Conservation (phyloP, 345 rosid genomes). For the Citrus sp. region DNA sequence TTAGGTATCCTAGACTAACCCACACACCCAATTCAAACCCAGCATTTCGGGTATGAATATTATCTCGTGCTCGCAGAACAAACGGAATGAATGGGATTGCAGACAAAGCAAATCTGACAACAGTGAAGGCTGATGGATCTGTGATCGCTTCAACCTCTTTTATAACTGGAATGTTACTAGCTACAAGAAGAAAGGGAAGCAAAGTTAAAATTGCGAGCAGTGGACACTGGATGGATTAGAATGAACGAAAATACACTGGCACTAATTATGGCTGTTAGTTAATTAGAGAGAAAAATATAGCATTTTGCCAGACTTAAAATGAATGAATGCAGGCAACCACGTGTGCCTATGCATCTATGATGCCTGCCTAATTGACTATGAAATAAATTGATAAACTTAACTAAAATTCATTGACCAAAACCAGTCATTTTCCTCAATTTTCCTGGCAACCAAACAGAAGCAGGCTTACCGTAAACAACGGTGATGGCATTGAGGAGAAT, state of each 20-base stretch:
- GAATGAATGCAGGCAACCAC: conserved; percentile 1
- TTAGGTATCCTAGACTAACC: conserved; percentile 56
- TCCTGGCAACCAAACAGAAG: background rate
- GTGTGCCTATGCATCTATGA: background rate
- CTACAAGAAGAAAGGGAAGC: conserved; percentile 30
- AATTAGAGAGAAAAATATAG: background rate
- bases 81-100: conserved; percentile 58
- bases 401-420: too few relatives aligned
- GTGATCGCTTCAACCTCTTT: conserved; percentile 51
- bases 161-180: conserved; percentile 55
- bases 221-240: background rate
- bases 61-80: conserved; percentile 34
- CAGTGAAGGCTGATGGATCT: conserved; percentile 54
- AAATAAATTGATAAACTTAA: too few relatives aligned
- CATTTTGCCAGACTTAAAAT: background rate
- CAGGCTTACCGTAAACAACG: conserved; percentile 40
- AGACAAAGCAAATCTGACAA: conserved; percentile 46
- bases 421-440: background rate
- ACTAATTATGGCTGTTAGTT: background rate
- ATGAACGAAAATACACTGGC: background rate
- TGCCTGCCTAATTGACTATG: background rate
- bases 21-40: conserved; percentile 69
- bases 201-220: background rate
- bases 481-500: conserved; percentile 52
- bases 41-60: conserved; percentile 44